Base-by-base conservation (phyloP, 345 rosid genomes). In the Aquilaria yunnanensis region DNA sequence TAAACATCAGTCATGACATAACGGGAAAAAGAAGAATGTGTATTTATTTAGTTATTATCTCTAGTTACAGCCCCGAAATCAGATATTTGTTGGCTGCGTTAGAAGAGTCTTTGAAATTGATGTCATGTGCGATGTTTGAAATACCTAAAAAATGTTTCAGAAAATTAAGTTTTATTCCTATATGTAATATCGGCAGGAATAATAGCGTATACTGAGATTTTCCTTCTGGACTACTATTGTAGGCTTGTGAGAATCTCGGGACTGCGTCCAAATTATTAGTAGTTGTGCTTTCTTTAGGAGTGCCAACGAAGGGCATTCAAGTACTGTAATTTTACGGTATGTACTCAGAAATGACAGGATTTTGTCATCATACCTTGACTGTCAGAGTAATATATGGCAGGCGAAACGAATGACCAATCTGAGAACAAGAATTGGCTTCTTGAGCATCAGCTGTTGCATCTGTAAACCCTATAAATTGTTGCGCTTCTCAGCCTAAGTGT, bases 391-490 rank as follows among this genome's bases (percentile, higher is more conserved):
- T 70, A 32, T 59, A 59, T 63, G 65, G 69, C 32, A 66, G 54
- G 69, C 60, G 51, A 55, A 54, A 41, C 55, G 14, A 12, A 30
- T 37, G 54, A 54, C 62, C 67, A 74, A 52, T 58, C 55, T 5
- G 45, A 7, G 41, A 52, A n/a, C 12, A 12, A 32, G 41, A 29
- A 14, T 9, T 23, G 51, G 43, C 12, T 33, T 2, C 55, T 16
- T 47, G 29, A 13, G 51, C 33, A 14, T 10, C 34, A 57, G 55
- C 47, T 1, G 23, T 12, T 48, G 56, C 67, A 33, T n/a, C 32
- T 34, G 8, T 4, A 63, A 62, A 32, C 12, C 61, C 68, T 75
- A 71, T 75, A 75, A 71, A 64, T 67, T 23, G 37, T 16, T 14
- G 48, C 14, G 32, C 31, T 57, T 6, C 51, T 64, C 49, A 37